Conservation (phyloP, 352 stramenopile species). For the Halophytophthora batemanensis region DNA sequence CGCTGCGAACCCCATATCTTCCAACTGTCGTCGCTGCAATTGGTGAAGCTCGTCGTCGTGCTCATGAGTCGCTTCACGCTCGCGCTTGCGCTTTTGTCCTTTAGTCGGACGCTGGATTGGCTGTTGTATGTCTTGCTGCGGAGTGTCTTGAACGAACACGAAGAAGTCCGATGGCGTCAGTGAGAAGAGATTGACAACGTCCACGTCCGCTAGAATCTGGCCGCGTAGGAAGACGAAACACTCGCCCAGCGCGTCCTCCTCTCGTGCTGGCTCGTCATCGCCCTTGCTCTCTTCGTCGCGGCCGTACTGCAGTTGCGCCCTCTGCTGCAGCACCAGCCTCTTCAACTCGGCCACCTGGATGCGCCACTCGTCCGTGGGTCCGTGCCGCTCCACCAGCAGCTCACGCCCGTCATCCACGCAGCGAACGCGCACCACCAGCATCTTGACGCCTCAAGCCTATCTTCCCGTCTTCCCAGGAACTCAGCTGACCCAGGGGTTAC, state of each 20-base stretch:
- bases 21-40: constrained; percentile 30
- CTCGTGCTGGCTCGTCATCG: background rate
- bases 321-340: constrained; percentile 34
- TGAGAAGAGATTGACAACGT: constrained; percentile 57
- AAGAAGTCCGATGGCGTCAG: constrained; percentile 54
- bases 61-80: constrained; percentile 10
- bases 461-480: too few relatives aligned
- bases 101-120: too few relatives aligned
- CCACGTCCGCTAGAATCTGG: constrained; percentile 52
- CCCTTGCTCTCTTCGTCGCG: too few relatives aligned
- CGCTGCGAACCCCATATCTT: constrained; percentile 58
- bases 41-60: constrained; percentile 8
- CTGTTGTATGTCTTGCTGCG: too few relatives aligned
- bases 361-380: constrained; percentile 28
- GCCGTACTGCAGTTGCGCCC: constrained; percentile 10
- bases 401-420: constrained; percentile 55
- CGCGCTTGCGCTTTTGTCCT: too few relatives aligned
- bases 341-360: constrained; percentile 54
- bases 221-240: constrained; percentile 54
- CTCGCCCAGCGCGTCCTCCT: constrained; percentile 13
- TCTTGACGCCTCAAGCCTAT: too few relatives aligned
- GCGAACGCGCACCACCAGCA: constrained; percentile 43
- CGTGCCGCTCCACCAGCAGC: constrained; percentile 46
- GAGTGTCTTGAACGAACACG: constrained; percentile 47
- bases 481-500: too few relatives aligned